Conservation (phyloP, 768 basidiomycete genomes). For the Guyanaporus albipodus region DNA sequence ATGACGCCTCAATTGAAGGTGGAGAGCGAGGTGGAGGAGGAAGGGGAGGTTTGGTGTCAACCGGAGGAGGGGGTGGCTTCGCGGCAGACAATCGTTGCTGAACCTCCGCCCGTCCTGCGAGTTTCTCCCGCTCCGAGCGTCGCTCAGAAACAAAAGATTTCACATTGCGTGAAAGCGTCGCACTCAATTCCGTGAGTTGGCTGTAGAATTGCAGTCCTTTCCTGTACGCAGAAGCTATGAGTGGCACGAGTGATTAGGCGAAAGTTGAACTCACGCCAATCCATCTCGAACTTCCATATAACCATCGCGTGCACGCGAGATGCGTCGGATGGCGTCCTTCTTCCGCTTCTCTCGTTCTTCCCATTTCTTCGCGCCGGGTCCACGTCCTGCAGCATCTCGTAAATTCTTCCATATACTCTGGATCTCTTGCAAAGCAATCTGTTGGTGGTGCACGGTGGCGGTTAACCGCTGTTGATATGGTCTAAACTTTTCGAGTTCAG, state of each 20-base stretch:
- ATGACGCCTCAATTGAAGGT: conserved; percentile 46
- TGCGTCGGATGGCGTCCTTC: conserved; percentile 67
- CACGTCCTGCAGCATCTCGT: conserved; percentile 69
- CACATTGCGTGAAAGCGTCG: conserved; percentile 54
- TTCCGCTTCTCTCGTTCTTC: conserved; percentile 78
- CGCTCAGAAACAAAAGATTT: conserved; percentile 61
- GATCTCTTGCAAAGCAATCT: conserved; percentile 69
- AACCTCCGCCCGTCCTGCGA: conserved; percentile 67
- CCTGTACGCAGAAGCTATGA: conserved; percentile 35
- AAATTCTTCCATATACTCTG: conserved; percentile 69
- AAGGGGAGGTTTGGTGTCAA: conserved; percentile 47
- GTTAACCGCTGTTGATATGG: conserved; percentile 83
- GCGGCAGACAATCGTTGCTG: conserved; percentile 56
- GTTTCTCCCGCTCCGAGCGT: conserved; percentile 61
- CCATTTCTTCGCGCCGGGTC: conserved; percentile 72
- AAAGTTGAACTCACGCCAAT: conserved; percentile 54
- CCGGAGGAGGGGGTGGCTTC: conserved; percentile 34
- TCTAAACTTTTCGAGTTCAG: conserved; percentile 93
- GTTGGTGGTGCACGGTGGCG: conserved; percentile 76
- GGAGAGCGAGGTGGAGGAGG: conserved; percentile 41
- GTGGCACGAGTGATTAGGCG: conserved; percentile 2
- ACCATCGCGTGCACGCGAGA: conserved; percentile 72
- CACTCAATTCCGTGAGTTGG: conserved; percentile 65
- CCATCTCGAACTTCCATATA: conserved; percentile 89
- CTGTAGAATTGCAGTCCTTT: conserved; percentile 89